These are phyloP conservation scores for Tricholoma sp. DNA, from an alignment of 768 basidiomycete genomes.

Conservation along the genomic window DNA sequence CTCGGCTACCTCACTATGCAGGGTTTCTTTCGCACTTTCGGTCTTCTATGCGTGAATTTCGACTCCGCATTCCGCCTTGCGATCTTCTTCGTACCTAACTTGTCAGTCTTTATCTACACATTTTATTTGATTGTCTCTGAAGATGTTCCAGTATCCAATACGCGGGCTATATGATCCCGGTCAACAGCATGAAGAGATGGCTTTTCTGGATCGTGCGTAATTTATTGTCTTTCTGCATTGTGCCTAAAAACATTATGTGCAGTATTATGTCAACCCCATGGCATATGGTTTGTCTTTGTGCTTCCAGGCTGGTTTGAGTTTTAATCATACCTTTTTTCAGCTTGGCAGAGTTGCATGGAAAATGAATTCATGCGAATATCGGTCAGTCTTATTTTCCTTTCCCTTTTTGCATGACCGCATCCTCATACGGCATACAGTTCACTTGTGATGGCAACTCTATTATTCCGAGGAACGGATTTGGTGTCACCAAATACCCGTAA, in stretches of 20 bases:
- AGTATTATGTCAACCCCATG: slow-evolving; percentile 80
- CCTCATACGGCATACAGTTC: slow-evolving; percentile 30
- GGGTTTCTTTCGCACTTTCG: slow-evolving; percentile 79
- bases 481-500: slow-evolving; percentile 57
- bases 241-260: slow-evolving; percentile 8
- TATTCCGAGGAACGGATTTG: slow-evolving; percentile 59
- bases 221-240: neutral
- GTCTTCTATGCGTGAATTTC: slow-evolving; percentile 44
- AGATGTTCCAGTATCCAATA: slow-evolving; percentile 45
- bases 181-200: slow-evolving; percentile 71
- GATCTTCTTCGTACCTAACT: slow-evolving; percentile 71
- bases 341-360: slow-evolving; percentile 75
- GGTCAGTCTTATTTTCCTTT: slow-evolving; percentile 42
- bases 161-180: slow-evolving; percentile 65
- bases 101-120: slow-evolving; percentile 30
- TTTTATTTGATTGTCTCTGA: neutral
- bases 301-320: neutral
- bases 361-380: slow-evolving; percentile 78
- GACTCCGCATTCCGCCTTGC: slow-evolving; percentile 45
- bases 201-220: slow-evolving; percentile 75
- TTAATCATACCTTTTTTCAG: slow-evolving; percentile 23
- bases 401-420: slow-evolving; percentile 1
- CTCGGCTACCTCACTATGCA: slow-evolving; percentile 69
- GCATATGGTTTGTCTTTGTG: slow-evolving; percentile 45
- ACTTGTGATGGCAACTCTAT: slow-evolving; percentile 62